Percentiles rank a stretch among this genome's conserved stretches.
Evolutionary conservation across 163 green algal species (phyloP).

Genomic region (Scenedesmus sp.): DNA sequence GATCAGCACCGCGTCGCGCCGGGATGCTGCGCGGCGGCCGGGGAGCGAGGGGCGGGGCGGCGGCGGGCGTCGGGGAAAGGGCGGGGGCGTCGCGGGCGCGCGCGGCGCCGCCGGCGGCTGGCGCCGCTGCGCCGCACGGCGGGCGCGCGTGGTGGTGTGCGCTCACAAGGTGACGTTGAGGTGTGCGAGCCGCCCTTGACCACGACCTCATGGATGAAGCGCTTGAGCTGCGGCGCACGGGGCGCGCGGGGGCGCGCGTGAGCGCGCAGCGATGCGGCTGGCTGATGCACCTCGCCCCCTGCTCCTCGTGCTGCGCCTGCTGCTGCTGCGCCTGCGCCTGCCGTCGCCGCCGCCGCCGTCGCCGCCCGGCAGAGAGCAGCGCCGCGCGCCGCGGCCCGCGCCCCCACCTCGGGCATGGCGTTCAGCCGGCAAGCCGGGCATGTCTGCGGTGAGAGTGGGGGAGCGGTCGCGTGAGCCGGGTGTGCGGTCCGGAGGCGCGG

Average conservation of each 20-base stretch:
- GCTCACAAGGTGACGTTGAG: conserved; percentile 39
- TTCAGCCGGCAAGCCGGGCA: conserved; percentile 25
- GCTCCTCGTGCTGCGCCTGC: background rate
- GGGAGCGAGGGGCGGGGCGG: background rate
- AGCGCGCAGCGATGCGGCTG: background rate
- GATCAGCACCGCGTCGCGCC: conserved; percentile 8
- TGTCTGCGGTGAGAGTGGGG: background rate
- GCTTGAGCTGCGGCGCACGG: conserved; percentile 24
- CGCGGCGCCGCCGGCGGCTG: background rate
- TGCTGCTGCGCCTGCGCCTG: background rate
- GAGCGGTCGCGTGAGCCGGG: background rate
- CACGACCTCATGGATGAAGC: conserved; percentile 27
- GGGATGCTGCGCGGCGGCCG: conserved; percentile 14
- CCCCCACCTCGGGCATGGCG: conserved; percentile 32
- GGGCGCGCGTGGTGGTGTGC: background rate
- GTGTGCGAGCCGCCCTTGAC: conserved; percentile 23
- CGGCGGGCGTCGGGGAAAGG: too few species aligned
- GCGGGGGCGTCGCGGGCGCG: too few species aligned
- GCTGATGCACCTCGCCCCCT: background rate
- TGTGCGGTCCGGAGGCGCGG: background rate
- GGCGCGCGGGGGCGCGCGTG: background rate
- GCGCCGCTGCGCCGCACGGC: background rate
- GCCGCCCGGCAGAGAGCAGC: background rate
- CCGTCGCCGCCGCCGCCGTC: background rate
- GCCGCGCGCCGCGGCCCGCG: background rate